Evolutionary conservation across 2,329 filamentous ascomycete species (phyloP), one percentile per base, ranked within the genome.

Genomic region (Penicillium sp.): DNA sequence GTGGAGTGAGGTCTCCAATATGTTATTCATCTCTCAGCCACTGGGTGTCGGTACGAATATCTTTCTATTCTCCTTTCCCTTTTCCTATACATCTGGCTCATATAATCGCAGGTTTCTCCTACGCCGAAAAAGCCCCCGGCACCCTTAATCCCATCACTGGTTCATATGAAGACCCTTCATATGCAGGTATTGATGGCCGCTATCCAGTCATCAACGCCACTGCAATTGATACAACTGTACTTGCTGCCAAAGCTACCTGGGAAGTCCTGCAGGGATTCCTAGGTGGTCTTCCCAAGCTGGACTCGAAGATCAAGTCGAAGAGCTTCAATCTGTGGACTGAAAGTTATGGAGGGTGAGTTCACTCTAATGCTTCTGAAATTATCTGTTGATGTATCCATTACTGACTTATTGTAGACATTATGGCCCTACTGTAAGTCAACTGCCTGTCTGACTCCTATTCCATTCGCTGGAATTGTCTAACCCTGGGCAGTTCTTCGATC

Each of bases 11-110:
- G 74, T 75, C 24, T 78, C 75, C 32, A 82, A 82, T 60, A 68
- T 84, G 64, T 67, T 84, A 9, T 83, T 82, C 65, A 69, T 84
- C 45, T 79, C 78, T 47, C 79, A 83, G 64, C 80, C 80, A 9
- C 69, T 79, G n/a, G 77, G 77, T 31, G 74, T 76, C 26, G 79
- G 79, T 69, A 64, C 40, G 59, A 38, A 42, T 10, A 21, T 10
- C 17, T 10, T 19, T 29, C 15, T 13, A n/a, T 28, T n/a, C 17
- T 21, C 9, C n/a, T 17, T 24, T 24, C 2, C 22, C 2, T 7
- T 24, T 24, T 21, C 13, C 17, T 3, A 19, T 6, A 24, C 19
- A 17, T 39, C 4, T 1, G 12, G n/a, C 53, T 56, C 32, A 49
- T 13, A 46, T 28, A 6, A 43, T 13, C 22, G 21, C 33, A 68